phyloP scores from a whole-genome alignment of 2,329 filamentous ascomycete species.

The Diaporthe ampelina region DNA sequence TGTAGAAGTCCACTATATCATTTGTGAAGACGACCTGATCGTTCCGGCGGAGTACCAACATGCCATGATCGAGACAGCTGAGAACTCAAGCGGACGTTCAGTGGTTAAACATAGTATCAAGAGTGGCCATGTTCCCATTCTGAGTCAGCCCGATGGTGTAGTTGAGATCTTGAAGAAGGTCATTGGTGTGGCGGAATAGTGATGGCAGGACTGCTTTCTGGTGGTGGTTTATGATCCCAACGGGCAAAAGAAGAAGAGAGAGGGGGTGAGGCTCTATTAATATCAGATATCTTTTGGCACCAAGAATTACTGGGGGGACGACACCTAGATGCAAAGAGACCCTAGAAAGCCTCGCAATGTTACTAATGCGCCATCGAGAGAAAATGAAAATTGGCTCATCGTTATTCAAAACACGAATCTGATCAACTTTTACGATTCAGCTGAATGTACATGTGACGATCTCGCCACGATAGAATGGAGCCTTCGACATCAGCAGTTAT shows the following conservation, averaged over 20 bases:
- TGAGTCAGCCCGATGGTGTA: constrained; percentile 11
- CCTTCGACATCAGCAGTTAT: constrained; percentile 6
- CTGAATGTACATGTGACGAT: background rate
- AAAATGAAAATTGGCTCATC: background rate
- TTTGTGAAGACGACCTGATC: constrained; percentile 14
- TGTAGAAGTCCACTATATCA: constrained; percentile 15
- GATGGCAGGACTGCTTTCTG: constrained; percentile 8
- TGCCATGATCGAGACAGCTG: constrained; percentile 13
- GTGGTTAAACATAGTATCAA: constrained; percentile 12
- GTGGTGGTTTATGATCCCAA: background rate
- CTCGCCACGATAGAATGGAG: constrained; percentile 2
- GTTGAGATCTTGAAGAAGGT: constrained; percentile 6
- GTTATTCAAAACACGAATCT: constrained; percentile 4
- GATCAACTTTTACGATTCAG: background rate
- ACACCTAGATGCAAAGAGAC: background rate
- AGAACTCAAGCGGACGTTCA: constrained; percentile 6
- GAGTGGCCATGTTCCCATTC: constrained; percentile 18
- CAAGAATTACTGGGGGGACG: no score
- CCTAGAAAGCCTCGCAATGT: constrained; percentile 13
- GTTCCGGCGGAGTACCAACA: constrained; percentile 14
- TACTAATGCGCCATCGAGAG: background rate
- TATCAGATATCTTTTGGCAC: background rate
- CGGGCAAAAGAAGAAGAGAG: background rate
- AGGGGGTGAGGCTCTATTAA: background rate
- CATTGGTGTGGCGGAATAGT: constrained; percentile 6